These are phyloP conservation scores for Isabelozyma heimii DNA, from an alignment of 805 yeast species.

Conservation along the genomic window DNA sequence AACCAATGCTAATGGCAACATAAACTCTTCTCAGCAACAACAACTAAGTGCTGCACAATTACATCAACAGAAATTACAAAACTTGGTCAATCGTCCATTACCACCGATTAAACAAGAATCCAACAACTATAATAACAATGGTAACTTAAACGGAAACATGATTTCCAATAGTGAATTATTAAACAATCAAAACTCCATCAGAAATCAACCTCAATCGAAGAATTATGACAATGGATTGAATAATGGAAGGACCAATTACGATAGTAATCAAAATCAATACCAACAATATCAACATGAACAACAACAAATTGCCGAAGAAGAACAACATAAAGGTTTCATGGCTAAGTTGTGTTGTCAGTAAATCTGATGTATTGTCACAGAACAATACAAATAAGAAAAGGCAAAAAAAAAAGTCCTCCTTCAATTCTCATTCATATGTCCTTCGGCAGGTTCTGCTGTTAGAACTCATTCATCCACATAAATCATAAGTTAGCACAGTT, in stretches of 20 bases:
- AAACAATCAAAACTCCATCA: slow-evolving; percentile 20
- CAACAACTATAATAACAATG: slow-evolving; percentile 12
- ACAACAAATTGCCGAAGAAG: slow-evolving; percentile 28
- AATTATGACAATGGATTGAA: slow-evolving; percentile 11
- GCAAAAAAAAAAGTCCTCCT: not conserved
- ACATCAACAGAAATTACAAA: slow-evolving; percentile 48
- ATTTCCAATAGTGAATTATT: slow-evolving; percentile 10
- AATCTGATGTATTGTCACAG: not conserved
- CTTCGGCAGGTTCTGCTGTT: not conserved
- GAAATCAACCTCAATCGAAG: slow-evolving; percentile 16
- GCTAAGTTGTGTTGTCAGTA: slow-evolving; percentile 42
- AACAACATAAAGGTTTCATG: slow-evolving; percentile 41
- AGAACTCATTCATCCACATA: not conserved
- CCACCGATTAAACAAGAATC: slow-evolving; percentile 47
- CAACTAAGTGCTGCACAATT: slow-evolving; percentile 46
- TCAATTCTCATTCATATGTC: not conserved
- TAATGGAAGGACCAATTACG: slow-evolving; percentile 15
- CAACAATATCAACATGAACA: slow-evolving; percentile 22
- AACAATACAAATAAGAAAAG: not conserved
- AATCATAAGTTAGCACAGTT: not conserved
- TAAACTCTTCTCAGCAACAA: slow-evolving; percentile 20
- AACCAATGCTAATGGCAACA: slow-evolving; percentile 3
- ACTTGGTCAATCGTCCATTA: slow-evolving; percentile 46
- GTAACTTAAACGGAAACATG: slow-evolving; percentile 8
- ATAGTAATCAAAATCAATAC: slow-evolving; percentile 12